phyloP scores from a whole-genome alignment of 495 filamentous ascomycete genomes.

The Talaromyces proteolyticus region DNA sequence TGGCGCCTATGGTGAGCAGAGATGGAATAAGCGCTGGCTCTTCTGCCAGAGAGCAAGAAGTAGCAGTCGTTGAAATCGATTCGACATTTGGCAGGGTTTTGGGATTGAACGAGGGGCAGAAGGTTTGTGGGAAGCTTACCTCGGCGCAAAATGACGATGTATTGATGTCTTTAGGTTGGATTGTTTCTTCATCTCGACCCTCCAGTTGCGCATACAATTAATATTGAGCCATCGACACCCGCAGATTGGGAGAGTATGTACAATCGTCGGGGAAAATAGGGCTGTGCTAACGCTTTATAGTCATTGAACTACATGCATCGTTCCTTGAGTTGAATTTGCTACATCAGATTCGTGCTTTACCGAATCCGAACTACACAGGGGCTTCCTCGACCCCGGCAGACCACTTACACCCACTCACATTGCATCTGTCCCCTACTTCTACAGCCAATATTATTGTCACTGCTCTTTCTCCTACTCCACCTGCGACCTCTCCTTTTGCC shows the following conservation, averaged over 20 bases:
- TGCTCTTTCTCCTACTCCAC: conserved; percentile 66
- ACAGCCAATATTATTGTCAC: conserved; percentile 86
- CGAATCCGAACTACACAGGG: conserved; percentile 66
- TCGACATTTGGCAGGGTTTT: conserved; percentile 79
- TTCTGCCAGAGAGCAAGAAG: conserved; percentile 61
- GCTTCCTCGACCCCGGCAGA: conserved; percentile 33
- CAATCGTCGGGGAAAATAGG: background rate
- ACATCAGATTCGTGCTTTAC: conserved; percentile 86
- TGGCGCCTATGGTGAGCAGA: conserved; percentile 63
- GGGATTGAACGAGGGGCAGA: conserved; percentile 77
- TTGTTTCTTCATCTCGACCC: conserved; percentile 80
- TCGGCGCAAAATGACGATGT: background rate
- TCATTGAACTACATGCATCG: conserved; percentile 92
- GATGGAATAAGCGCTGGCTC: conserved; percentile 62
- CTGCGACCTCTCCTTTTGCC: conserved; percentile 69
- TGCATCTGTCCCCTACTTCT: conserved; percentile 93
- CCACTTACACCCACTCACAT: conserved; percentile 70
- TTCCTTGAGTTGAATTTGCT: conserved; percentile 93
- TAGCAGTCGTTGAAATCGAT: conserved; percentile 78
- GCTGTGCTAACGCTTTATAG: conserved; percentile 26
- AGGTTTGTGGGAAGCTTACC: conserved; percentile 48
- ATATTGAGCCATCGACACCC: conserved; percentile 91
- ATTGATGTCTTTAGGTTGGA: conserved; percentile 43
- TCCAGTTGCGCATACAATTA: conserved; percentile 81
- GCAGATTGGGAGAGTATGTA: conserved; percentile 85